Percentiles rank a stretch among this genome's conserved stretches.
Evolutionary conservation across 495 filamentous ascomycete genomes (phyloP).

Genomic region (Penicillium crystallinum): DNA sequence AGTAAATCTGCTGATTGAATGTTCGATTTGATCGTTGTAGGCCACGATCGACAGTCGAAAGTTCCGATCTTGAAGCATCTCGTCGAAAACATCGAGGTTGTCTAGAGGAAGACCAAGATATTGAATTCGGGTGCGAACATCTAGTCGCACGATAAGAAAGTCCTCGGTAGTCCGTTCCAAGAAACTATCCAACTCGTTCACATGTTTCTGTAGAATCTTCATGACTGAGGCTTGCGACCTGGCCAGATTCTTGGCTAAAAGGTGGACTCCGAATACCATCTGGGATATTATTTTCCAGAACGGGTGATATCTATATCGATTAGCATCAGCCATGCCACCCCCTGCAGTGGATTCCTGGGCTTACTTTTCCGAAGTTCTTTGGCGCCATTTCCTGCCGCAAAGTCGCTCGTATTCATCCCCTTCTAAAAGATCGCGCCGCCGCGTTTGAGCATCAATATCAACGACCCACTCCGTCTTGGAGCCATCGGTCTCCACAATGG

Average conservation of each 20-base stretch:
- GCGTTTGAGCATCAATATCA: conserved; percentile 57
- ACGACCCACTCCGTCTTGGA: conserved; percentile 45
- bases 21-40: conserved; percentile 88
- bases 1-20: conserved; percentile 75
- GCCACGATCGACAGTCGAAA: conserved; percentile 77
- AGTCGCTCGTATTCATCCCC: conserved; percentile 57
- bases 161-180: conserved; percentile 80
- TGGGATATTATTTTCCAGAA: conserved; percentile 88
- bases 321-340: too few relatives aligned
- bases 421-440: conserved; percentile 66
- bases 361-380: conserved; percentile 55
- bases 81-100: conserved; percentile 78
- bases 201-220: conserved; percentile 83
- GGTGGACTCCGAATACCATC: conserved; percentile 87
- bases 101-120: conserved; percentile 78
- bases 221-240: conserved; percentile 85
- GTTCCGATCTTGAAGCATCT: conserved; percentile 77
- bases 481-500: conserved; percentile 66
- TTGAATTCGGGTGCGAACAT: conserved; percentile 67
- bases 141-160: conserved; percentile 71
- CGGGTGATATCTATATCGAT: conserved; percentile 59
- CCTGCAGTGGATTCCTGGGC: too few relatives aligned
- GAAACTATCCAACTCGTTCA: conserved; percentile 90
- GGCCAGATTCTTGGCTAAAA: conserved; percentile 78
- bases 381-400: conserved; percentile 67